phyloP scores from a whole-genome alignment of 148 eudicot species.

The Persicaria tinctoria region DNA sequence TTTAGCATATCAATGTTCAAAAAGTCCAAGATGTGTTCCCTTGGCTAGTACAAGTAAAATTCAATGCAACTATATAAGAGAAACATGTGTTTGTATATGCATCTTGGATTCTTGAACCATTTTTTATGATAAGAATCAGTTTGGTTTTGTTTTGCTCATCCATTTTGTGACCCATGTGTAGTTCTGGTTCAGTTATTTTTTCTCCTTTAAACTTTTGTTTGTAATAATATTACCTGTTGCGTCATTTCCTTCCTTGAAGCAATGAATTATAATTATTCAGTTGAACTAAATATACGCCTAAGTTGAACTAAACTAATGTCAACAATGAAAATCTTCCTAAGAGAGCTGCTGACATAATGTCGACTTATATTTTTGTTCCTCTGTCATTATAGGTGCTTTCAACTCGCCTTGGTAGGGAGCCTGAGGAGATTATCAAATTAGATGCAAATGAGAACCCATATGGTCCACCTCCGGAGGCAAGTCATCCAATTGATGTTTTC shows the following conservation, averaged over 20 bases:
- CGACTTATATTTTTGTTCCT: neutral
- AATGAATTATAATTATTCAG: neutral
- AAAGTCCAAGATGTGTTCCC: no score
- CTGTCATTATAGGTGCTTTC: constrained; percentile 61
- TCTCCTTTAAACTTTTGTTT: neutral
- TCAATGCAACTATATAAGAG: neutral
- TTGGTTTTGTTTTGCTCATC: neutral
- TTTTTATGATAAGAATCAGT: neutral
- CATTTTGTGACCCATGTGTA: neutral
- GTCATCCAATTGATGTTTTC: constrained; percentile 12
- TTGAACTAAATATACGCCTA: neutral
- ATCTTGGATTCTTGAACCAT: neutral
- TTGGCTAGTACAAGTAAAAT: no score
- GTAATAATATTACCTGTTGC: neutral
- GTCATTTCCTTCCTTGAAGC: neutral
- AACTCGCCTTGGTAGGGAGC: constrained; percentile 88
- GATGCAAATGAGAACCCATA: constrained; percentile 98
- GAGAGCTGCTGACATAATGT: neutral
- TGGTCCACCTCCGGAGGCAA: constrained; percentile 99
- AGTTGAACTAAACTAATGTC: neutral
- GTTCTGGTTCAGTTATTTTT: neutral
- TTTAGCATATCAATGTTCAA: no score
- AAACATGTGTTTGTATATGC: constrained; percentile 1
- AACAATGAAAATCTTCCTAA: neutral
- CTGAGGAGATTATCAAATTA: constrained; percentile 83